phyloP scores from a whole-genome alignment of 2,329 filamentous ascomycete species.

The Sporothrix inflata region DNA sequence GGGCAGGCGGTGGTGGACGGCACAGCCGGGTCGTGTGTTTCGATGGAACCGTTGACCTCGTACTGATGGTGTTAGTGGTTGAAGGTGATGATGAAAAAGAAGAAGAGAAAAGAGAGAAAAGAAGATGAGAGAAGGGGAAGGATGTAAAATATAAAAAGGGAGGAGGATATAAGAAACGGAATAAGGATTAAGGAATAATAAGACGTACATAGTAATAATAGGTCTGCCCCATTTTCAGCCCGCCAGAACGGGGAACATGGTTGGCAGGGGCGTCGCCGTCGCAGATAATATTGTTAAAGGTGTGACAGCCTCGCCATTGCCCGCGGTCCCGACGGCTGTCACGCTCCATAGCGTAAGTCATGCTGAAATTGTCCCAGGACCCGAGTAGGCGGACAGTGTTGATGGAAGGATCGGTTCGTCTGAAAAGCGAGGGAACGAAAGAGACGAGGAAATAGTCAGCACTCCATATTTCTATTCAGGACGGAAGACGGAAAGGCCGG shows the following conservation, averaged over 20 bases:
- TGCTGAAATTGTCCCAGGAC: constrained; percentile 93
- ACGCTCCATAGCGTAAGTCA: constrained; percentile 77
- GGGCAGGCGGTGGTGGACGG: constrained; percentile 80
- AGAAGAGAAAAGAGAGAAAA: constrained; percentile 22
- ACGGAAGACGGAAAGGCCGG: neutral
- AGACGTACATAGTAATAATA: constrained; percentile 92
- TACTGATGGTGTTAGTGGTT: constrained; percentile 56
- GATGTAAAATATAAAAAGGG: neutral
- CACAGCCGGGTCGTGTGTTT: constrained; percentile 73
- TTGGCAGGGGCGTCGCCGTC: constrained; percentile 64
- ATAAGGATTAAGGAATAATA: constrained; percentile 11
- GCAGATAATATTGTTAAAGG: constrained; percentile 81
- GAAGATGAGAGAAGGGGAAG: neutral
- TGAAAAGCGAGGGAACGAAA: constrained; percentile 39
- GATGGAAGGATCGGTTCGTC: constrained; percentile 63
- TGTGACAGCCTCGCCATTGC: constrained; percentile 86
- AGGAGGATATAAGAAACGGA: constrained; percentile 14
- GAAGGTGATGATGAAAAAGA: neutral
- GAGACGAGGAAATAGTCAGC: constrained; percentile 22
- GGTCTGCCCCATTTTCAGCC: constrained; percentile 86
- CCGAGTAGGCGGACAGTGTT: constrained; percentile 79
- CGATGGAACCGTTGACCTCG: constrained; percentile 75
- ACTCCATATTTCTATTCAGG: constrained; percentile 7
- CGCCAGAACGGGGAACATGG: constrained; percentile 68
- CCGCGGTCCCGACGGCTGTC: constrained; percentile 74